phyloP scores from a whole-genome alignment of 306 rosid genomes.

The Purshia tridentata region DNA sequence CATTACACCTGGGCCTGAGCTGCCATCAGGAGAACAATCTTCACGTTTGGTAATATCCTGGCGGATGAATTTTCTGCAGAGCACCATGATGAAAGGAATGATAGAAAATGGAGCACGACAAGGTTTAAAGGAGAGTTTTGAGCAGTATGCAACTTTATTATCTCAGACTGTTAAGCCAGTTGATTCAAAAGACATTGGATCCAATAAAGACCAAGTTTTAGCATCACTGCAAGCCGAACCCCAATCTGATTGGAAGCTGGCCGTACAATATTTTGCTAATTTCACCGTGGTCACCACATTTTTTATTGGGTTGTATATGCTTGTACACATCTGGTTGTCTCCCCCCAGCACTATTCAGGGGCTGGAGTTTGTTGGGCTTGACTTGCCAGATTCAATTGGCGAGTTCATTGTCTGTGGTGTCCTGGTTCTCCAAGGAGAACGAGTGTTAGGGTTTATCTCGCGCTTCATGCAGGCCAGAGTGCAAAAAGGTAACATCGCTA shows the following conservation, averaged over 20 bases:
- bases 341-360: conserved; percentile 75
- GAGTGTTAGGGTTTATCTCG: conserved; percentile 72
- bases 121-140: conserved; percentile 87
- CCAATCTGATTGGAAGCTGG: conserved; percentile 72
- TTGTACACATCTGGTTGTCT: conserved; percentile 80
- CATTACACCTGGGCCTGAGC: conserved; percentile 86
- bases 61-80: conserved; percentile 82
- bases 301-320: conserved; percentile 67
- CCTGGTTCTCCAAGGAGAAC: conserved; percentile 87
- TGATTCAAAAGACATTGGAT: conserved; percentile 75
- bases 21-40: conserved; percentile 67
- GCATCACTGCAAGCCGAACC: conserved; percentile 71
- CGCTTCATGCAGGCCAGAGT: conserved; percentile 92
- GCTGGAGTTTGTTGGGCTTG: conserved; percentile 93
- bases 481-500: conserved; percentile 58
- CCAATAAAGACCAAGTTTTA: conserved; percentile 78
- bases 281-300: conserved; percentile 61
- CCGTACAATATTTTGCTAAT: conserved; percentile 78
- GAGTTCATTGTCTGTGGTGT: conserved; percentile 79
- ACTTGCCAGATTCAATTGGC: conserved; percentile 92
- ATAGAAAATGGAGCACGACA: conserved; percentile 90
- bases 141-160: conserved; percentile 62
- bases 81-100: conserved; percentile 98
- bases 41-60: conserved; percentile 82
- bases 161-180: conserved; percentile 69